Evolutionary conservation across 2,329 filamentous ascomycete species (phyloP).

Genomic region (Byssochlamys sp.): DNA sequence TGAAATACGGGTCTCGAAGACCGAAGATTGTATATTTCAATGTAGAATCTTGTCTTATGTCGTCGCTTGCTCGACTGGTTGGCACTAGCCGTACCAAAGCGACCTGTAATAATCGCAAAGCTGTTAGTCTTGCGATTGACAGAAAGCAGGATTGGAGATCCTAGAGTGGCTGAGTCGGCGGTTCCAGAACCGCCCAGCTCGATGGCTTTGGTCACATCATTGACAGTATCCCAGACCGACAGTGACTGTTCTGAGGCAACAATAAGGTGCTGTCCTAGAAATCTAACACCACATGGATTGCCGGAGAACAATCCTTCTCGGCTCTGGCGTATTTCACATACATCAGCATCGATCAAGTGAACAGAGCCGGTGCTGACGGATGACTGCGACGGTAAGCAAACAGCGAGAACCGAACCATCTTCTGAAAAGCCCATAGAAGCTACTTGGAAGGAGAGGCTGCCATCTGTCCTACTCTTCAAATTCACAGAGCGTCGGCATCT

Average conservation of each 20-base stretch:
- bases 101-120: conserved; percentile 53
- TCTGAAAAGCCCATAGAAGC: conserved; percentile 69
- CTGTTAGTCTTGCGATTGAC: conserved; percentile 56
- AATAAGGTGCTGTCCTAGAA: conserved; percentile 65
- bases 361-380: conserved; percentile 51
- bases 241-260: conserved; percentile 62
- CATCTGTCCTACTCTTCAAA: conserved; percentile 31
- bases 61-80: conserved; percentile 38
- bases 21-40: conserved; percentile 60
- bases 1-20: conserved; percentile 51
- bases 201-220: conserved; percentile 62
- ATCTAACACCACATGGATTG: conserved; percentile 56
- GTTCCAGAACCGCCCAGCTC: conserved; percentile 41
- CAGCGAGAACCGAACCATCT: conserved; percentile 74
- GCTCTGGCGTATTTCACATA: conserved; percentile 56
- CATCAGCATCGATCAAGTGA: conserved; percentile 65
- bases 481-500: conserved; percentile 51
- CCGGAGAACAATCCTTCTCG: conserved; percentile 60
- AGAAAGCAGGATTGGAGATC: conserved; percentile 44
- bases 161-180: conserved; percentile 4
- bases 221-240: conserved; percentile 70
- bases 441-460: conserved; percentile 31
- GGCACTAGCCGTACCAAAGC: conserved; percentile 20
- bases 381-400: conserved; percentile 34
- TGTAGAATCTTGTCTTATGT: conserved; percentile 30